Percentiles rank a stretch among this genome's conserved stretches.
These are phyloP conservation scores for Trichoderma aggressivum DNA, from an alignment of 2,329 filamentous ascomycete species.

Conservation along the genomic window DNA sequence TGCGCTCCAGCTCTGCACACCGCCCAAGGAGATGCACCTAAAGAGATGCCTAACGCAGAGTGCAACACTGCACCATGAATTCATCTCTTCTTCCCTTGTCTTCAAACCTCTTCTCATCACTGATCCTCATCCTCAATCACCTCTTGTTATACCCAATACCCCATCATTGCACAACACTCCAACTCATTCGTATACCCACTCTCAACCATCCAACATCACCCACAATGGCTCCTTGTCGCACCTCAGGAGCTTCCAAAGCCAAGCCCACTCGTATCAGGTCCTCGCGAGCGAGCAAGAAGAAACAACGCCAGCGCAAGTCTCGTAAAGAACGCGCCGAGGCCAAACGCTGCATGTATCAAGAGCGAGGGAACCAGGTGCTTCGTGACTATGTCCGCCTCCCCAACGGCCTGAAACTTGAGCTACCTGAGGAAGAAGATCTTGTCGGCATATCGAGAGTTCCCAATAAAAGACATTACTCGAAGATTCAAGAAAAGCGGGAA, in stretches of 20 bases:
- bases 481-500: background rate
- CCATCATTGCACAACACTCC: background rate
- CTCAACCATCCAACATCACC: background rate
- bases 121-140: too few species aligned
- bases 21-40: background rate
- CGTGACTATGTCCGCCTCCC: background rate
- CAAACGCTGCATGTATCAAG: background rate
- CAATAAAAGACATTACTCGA: background rate
- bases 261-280: background rate
- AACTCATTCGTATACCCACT: background rate
- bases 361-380: background rate
- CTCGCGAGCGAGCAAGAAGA: accelerated
- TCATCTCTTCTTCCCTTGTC: background rate
- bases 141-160: background rate
- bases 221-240: background rate
- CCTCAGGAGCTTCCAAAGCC: background rate
- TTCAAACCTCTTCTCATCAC: too few species aligned
- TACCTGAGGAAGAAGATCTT: background rate
- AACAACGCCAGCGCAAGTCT: background rate
- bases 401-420: background rate
- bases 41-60: background rate
- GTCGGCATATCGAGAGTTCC: background rate
- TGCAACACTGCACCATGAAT: background rate
- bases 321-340: background rate
- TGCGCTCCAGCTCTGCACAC: background rate